These are phyloP conservation scores for Neostapfia colusana DNA, from an alignment of 176 grass and related monocot genomes.

Conservation along the genomic window DNA sequence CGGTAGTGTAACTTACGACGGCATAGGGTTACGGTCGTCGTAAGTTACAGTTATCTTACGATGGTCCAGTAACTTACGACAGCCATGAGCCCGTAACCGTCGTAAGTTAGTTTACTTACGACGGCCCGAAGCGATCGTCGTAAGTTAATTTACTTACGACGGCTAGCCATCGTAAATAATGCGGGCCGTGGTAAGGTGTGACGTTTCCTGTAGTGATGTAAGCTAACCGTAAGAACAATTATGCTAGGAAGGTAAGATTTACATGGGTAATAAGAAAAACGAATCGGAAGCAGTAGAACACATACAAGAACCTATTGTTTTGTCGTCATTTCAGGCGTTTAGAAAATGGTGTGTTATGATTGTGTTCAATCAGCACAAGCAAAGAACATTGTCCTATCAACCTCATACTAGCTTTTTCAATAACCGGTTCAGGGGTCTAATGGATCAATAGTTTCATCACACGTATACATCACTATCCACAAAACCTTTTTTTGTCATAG, in stretches of 20 bases:
- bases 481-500: slow-evolving; percentile 96
- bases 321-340: background rate
- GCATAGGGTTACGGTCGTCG: too few species aligned
- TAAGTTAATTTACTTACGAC: too few species aligned
- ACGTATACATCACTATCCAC: background rate
- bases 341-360: background rate
- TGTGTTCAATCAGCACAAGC: slow-evolving; percentile 5
- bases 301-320: background rate
- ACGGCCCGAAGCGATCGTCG: too few species aligned
- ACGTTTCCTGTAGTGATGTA: too few species aligned
- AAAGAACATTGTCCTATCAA: background rate
- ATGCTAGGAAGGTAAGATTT: background rate
- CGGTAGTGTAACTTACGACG: too few species aligned
- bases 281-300: background rate
- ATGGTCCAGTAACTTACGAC: too few species aligned
- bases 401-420: background rate
- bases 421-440: background rate
- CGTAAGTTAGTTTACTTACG: too few species aligned
- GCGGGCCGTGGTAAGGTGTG: too few species aligned
- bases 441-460: background rate
- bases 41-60: too few species aligned
- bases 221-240: background rate
- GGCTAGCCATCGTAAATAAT: too few species aligned
- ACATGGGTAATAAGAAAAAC: background rate
- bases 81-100: too few species aligned